Evolutionary conservation across 805 yeast genomes (phyloP).

Genomic region (Metschnikowia lunata): DNA sequence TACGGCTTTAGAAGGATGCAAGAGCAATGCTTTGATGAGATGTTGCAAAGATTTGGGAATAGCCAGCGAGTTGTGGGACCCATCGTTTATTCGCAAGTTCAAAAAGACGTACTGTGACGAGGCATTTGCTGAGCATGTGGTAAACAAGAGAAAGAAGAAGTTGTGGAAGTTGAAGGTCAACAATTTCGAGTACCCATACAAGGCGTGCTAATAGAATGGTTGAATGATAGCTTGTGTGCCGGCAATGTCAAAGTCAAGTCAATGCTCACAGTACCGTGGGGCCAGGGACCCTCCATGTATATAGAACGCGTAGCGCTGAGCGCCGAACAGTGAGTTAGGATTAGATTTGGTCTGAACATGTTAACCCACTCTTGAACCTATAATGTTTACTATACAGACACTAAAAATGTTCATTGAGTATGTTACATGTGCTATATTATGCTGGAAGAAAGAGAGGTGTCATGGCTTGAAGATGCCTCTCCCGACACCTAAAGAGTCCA

Average conservation of each 20-base stretch:
- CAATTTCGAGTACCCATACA: slow-evolving; percentile 82
- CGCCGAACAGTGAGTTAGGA: neutral
- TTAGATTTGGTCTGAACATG: too few relatives aligned
- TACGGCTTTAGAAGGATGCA: slow-evolving; percentile 96
- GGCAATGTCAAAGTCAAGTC: neutral
- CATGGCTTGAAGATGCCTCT: slow-evolving; percentile 49
- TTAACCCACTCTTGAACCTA: too few relatives aligned
- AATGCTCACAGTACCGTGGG: neutral
- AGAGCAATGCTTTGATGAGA: slow-evolving; percentile 93
- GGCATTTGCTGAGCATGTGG: slow-evolving; percentile 77
- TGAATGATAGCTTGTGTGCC: neutral
- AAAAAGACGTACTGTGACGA: slow-evolving; percentile 60
- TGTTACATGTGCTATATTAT: slow-evolving; percentile 3
- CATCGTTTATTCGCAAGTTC: slow-evolving; percentile 61
- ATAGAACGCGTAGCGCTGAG: neutral
- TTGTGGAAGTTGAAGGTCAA: slow-evolving; percentile 83
- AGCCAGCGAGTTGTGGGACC: slow-evolving; percentile 98
- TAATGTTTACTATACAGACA: too few relatives aligned
- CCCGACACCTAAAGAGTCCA: slow-evolving; percentile 68
- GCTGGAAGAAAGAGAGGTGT: neutral
- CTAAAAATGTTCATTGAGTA: neutral
- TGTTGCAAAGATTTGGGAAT: slow-evolving; percentile 97
- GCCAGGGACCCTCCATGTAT: neutral
- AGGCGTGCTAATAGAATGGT: slow-evolving; percentile 20
- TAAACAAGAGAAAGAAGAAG: slow-evolving; percentile 80